Evolutionary conservation across 1,139 yeast genomes (phyloP).

Genomic region (Taphrina betulina): DNA sequence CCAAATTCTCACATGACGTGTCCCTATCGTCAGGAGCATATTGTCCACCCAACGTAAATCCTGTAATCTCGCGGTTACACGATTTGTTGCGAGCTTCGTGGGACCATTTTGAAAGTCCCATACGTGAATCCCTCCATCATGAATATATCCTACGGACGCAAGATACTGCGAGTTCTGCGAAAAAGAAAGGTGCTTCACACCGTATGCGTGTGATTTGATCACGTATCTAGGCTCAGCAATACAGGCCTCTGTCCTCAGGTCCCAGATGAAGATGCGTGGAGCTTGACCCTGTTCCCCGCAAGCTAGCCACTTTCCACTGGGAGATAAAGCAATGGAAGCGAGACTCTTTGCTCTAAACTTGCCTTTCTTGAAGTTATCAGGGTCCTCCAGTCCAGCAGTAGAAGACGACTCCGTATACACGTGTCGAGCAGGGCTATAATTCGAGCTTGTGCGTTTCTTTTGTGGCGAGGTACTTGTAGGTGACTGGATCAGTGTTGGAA

Average conservation of each 20-base stretch:
- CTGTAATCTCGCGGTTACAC: constrained; percentile 13
- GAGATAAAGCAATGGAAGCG: constrained; percentile 10
- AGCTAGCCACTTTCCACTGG: constrained; percentile 11
- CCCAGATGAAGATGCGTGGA: constrained; percentile 24
- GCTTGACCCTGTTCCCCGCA: constrained; percentile 26
- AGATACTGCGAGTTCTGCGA: constrained; percentile 14
- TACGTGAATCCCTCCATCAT: constrained; percentile 24
- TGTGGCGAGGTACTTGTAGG: not conserved
- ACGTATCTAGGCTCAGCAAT: constrained; percentile 9
- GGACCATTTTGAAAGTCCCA: constrained; percentile 9
- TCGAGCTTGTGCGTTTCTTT: not conserved
- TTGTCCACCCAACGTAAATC: constrained; percentile 9
- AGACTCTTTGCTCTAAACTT: constrained; percentile 13
- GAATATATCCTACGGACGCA: constrained; percentile 23
- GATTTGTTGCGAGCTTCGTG: constrained; percentile 15
- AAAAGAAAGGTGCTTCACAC: constrained; percentile 19
- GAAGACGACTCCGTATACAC: not conserved
- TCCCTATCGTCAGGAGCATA: constrained; percentile 16
- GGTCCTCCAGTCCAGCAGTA: not conserved
- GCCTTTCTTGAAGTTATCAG: constrained; percentile 8
- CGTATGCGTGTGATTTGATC: constrained; percentile 17
- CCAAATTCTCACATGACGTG: constrained; percentile 23
- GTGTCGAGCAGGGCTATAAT: not conserved
- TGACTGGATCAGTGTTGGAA: not conserved
- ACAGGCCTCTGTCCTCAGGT: not conserved